Evolutionary conservation across 768 basidiomycete genomes (phyloP), one percentile per base, ranked within the genome.

Genomic region (Boletus tylopilopsis): DNA sequence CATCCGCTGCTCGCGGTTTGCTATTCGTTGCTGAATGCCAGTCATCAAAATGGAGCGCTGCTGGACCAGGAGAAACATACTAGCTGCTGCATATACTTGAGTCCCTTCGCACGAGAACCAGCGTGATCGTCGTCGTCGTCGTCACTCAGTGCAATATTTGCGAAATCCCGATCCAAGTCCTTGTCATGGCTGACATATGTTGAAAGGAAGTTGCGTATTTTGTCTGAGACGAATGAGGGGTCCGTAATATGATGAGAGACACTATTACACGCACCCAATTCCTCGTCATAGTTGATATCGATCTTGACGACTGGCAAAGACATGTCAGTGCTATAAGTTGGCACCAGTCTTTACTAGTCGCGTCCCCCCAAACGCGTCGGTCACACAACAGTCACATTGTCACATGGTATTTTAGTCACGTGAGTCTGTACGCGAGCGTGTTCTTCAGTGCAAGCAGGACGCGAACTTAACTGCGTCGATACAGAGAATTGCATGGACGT

Each of bases 1-100:
- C 80, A 89, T 89, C 57, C 92, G 82, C 67, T 93, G 87, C 54
- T 96, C 90, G 30, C 96, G 81, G 69, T 99, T 95, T 42, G 95
- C 91, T 51, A 99, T 82, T 37, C 76, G 74, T 94, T 93, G 91
- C 93, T 61, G 49, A 55, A 52, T 24, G 8, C 48, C 37, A 58
- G 47, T 48, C 5, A 42, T 62, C 23, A 61, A 36, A 23, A 56
- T 21, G 64, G 67, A 56, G 59, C 47, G 22, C 55, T 54, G 46
- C 39, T 38, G 30, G 29, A 18, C 45, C 13, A 35, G 4, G 71
- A 64, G 67, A 83, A 63, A 19, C 45, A 39, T 69, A 95, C 93
- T 61, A 96, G 72, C 60, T 90, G 88, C 23, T 76, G 71, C 78
- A 90, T 85, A 67, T 96, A 96, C 70, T 94, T 94, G 19, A 81